These are phyloP conservation scores for Pseudognaphalium luteoalbum DNA, from an alignment of 129 eudicot genomes.

Conservation along the genomic window DNA sequence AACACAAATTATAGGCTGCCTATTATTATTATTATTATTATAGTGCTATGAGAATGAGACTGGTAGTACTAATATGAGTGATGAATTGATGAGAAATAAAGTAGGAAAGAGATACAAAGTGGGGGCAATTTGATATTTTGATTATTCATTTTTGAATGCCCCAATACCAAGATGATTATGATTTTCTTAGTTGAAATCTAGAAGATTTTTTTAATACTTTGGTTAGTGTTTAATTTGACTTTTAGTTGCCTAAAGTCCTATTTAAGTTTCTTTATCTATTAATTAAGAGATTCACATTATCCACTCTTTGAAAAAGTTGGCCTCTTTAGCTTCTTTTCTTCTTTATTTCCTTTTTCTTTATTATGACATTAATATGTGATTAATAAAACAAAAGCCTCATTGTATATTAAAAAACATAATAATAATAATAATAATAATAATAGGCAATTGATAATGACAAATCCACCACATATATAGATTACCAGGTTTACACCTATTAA, in stretches of 20 bases:
- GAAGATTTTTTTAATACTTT: conserved; percentile 7
- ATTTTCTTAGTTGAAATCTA: conserved; percentile 31
- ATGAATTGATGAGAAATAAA: conserved; percentile 31
- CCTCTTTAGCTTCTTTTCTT: conserved; percentile 26
- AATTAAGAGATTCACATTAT: conserved; percentile 30
- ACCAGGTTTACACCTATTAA: too few relatives aligned
- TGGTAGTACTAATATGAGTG: conserved; percentile 24
- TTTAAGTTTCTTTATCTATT: background rate
- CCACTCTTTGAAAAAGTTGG: conserved; percentile 37
- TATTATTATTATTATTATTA: background rate
- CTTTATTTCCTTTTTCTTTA: conserved; percentile 21
- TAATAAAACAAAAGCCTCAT: background rate
- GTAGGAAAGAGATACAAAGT: conserved; percentile 29
- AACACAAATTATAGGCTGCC: conserved; percentile 18
- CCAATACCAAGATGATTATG: conserved; percentile 2
- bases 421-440: background rate
- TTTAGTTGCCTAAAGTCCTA: conserved; percentile 20
- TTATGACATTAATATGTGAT: conserved; percentile 20
- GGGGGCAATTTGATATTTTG: conserved; percentile 14
- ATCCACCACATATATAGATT: too few relatives aligned
- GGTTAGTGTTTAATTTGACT: conserved; percentile 28
- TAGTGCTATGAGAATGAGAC: conserved; percentile 21
- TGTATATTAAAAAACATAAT: background rate
- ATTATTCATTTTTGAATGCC: conserved; percentile 27
- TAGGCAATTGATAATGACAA: too few relatives aligned